These are phyloP conservation scores for Penstemon davidsonii DNA, from an alignment of 257 asterid genomes.

Conservation along the genomic window DNA sequence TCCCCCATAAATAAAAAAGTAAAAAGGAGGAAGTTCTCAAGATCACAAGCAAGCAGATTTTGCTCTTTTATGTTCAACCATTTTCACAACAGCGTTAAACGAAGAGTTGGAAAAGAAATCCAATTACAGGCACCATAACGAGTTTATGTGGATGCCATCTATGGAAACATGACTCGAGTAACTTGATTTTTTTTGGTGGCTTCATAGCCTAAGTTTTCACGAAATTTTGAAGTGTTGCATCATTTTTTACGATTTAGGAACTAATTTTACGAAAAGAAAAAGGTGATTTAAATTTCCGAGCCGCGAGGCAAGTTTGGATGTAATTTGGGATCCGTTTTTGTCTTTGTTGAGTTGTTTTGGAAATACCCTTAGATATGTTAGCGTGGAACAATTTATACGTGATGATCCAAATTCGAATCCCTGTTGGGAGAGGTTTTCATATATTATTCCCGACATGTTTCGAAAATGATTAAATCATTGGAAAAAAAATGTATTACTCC, in stretches of 20 bases:
- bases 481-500: too few species aligned
- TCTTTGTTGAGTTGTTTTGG: too few species aligned
- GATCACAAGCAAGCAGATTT: constrained; percentile 31
- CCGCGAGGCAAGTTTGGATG: too few species aligned
- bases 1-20: constrained; percentile 20
- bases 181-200: too few species aligned
- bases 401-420: too few species aligned
- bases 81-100: constrained; percentile 21
- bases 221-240: constrained; percentile 7
- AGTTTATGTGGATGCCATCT: constrained; percentile 3
- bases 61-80: constrained; percentile 23
- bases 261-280: neutral
- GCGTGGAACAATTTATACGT: too few species aligned
- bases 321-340: too few species aligned
- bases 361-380: too few species aligned
- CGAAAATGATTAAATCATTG: too few species aligned
- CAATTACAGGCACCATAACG: constrained; percentile 31
- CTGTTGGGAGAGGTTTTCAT: too few species aligned
- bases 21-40: constrained; percentile 30
- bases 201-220: neutral
- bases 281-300: neutral
- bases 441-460: too few species aligned
- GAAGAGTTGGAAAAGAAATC: constrained; percentile 2
- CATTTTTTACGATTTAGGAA: constrained; percentile 7
- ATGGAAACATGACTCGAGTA: constrained; percentile 6